phyloP scores from a whole-genome alignment of 176 grass and related monocot genomes.

The Hyparrhenia diplandra region DNA sequence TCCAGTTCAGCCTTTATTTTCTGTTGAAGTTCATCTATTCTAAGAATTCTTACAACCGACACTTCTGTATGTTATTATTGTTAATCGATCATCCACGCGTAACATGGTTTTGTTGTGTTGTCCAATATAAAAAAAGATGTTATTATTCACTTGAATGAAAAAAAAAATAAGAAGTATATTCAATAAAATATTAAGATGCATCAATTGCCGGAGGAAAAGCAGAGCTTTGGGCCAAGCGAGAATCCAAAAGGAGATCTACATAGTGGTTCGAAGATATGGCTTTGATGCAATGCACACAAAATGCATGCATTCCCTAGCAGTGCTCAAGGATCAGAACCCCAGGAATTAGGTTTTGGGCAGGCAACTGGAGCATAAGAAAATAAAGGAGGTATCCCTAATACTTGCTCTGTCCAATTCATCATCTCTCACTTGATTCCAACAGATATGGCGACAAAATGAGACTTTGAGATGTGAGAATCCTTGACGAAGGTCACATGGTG shows the following conservation, averaged over 20 bases:
- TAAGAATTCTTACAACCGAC: neutral
- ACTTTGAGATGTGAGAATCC: neutral
- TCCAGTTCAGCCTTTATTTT: neutral
- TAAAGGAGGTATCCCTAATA: neutral
- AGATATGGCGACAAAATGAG: neutral
- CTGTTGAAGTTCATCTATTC: no score
- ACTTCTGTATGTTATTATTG: neutral
- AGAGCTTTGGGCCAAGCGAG: conserved; percentile 35
- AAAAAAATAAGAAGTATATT: conserved; percentile 3
- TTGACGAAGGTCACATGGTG: conserved; percentile 20
- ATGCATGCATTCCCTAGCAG: neutral
- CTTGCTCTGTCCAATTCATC: neutral
- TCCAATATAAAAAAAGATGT: neutral
- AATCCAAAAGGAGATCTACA: conserved; percentile 57
- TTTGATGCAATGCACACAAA: conserved; percentile 36
- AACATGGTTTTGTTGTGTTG: neutral
- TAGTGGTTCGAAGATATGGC: conserved; percentile 58
- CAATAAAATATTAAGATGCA: conserved; percentile 33
- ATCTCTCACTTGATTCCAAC: neutral
- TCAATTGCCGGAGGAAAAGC: conserved; percentile 26
- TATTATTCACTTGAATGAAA: neutral
- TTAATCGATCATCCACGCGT: neutral
- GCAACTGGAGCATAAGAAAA: neutral
- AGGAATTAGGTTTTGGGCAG: neutral
- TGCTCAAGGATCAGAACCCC: neutral